Conservation (phyloP, 1,284 basidiomycete genomes). For the Entoloma clypeatum region DNA sequence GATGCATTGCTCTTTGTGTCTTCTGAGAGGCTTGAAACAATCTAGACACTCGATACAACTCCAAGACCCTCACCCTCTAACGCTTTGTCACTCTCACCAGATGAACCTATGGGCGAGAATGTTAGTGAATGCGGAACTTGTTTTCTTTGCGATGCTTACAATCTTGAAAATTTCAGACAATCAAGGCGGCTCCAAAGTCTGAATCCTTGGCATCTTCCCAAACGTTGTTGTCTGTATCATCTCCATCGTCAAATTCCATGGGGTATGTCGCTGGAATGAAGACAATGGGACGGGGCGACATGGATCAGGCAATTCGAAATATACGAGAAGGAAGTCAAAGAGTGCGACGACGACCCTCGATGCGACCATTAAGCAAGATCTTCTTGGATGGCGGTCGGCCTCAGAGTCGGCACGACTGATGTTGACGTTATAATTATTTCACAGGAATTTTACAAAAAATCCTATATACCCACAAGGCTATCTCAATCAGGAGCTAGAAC, state of each 20-base stretch:
- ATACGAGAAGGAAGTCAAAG: slow-evolving; percentile 67
- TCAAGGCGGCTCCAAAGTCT: slow-evolving; percentile 32
- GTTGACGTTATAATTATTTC: too few species aligned
- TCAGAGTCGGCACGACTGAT: slow-evolving; percentile 32
- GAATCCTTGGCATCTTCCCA: slow-evolving; percentile 10
- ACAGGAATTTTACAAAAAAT: too few species aligned
- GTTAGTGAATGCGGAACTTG: too few species aligned
- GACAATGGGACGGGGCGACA: slow-evolving; percentile 68
- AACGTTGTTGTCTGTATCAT: slow-evolving; percentile 26
- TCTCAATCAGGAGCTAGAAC: too few species aligned
- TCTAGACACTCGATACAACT: too few species aligned
- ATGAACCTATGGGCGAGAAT: too few species aligned
- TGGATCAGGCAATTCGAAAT: slow-evolving; percentile 80
- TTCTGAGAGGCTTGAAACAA: too few species aligned
- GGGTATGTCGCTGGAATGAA: slow-evolving; percentile 38
- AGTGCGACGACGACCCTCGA: slow-evolving; percentile 43
- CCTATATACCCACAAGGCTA: too few species aligned
- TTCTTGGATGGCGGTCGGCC: slow-evolving; percentile 66
- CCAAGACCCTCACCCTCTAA: too few species aligned
- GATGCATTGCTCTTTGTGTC: too few species aligned
- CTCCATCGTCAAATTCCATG: slow-evolving; percentile 33
- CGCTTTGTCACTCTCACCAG: too few species aligned
- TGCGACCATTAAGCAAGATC: slow-evolving; percentile 64
- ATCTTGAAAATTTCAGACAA: slow-evolving; percentile 28
- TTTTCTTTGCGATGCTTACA: slow-evolving; percentile 7